Percentiles rank a stretch among this genome's conserved stretches.
phyloP scores from a whole-genome alignment of 352 stramenopile species.

The Peronospora destructor region DNA sequence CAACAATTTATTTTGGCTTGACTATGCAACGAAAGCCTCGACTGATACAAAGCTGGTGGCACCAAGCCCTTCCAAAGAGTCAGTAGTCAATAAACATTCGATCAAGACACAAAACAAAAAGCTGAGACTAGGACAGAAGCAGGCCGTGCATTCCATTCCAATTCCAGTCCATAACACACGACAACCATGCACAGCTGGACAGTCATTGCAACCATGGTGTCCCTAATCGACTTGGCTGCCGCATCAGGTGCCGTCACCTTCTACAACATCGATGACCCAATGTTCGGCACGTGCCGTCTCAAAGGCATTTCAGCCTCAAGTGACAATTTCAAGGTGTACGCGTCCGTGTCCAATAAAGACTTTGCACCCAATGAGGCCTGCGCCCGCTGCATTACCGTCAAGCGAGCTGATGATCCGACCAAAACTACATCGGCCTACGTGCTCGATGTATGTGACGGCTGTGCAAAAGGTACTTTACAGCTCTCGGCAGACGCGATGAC shows the following conservation, averaged over 20 bases:
- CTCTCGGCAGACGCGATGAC: conserved; percentile 45
- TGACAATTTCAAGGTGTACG: conserved; percentile 78
- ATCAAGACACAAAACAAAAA: conserved; percentile 19
- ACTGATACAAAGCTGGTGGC: conserved; percentile 4
- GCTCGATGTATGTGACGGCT: conserved; percentile 59
- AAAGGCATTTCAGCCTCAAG: conserved; percentile 47
- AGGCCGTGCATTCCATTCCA: background rate
- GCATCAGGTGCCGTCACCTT: conserved; percentile 32
- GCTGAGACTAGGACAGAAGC: conserved; percentile 1
- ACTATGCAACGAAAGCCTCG: background rate
- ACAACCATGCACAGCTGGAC: conserved; percentile 17
- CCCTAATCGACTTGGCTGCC: conserved; percentile 7
- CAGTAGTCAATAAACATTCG: conserved; percentile 4
- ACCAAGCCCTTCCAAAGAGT: background rate
- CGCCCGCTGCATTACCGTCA: conserved; percentile 67
- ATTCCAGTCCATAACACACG: background rate
- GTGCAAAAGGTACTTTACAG: conserved; percentile 38
- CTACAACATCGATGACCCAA: conserved; percentile 54
- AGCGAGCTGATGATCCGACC: conserved; percentile 37
- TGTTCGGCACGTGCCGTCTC: conserved; percentile 63
- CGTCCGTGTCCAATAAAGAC: conserved; percentile 58
- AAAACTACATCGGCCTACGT: conserved; percentile 61
- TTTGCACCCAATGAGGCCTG: conserved; percentile 50
- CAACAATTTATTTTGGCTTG: background rate
- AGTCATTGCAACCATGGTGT: conserved; percentile 2